phyloP scores from a whole-genome alignment of 768 basidiomycete genomes.

The Rhodotorula sphaerocarpa region DNA sequence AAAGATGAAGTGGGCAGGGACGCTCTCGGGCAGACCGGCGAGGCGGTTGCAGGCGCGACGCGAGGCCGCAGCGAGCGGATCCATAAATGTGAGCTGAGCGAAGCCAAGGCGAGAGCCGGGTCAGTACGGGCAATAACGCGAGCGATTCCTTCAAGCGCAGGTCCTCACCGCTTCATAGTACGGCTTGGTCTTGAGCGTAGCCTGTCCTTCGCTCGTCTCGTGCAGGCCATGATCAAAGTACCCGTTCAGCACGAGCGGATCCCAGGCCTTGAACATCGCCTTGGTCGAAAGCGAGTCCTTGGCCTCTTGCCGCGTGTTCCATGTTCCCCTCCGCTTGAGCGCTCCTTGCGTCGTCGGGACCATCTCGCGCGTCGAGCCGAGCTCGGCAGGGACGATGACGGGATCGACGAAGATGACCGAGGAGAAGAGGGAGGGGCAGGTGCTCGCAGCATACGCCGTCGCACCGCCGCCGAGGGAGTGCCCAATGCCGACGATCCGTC shows the following conservation, averaged over 20 bases:
- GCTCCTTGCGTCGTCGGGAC: conserved; percentile 46
- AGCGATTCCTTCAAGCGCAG: background rate
- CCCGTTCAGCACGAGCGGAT: conserved; percentile 20
- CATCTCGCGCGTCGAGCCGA: background rate
- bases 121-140: background rate
- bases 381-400: conserved; percentile 49
- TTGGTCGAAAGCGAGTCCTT: conserved; percentile 48
- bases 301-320: conserved; percentile 66
- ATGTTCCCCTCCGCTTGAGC: conserved; percentile 54
- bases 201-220: conserved; percentile 10
- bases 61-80: conserved; percentile 28
- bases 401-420: conserved; percentile 72
- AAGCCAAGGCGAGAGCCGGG: background rate
- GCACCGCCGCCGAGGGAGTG: conserved; percentile 80
- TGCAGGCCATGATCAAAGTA: conserved; percentile 33
- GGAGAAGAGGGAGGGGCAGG: conserved; percentile 58
- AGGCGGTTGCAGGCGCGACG: conserved; percentile 30
- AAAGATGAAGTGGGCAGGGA: conserved; percentile 34
- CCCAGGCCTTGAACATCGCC: conserved; percentile 56
- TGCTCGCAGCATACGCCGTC: conserved; percentile 50
- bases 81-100: conserved; percentile 33
- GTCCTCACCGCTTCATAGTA: conserved; percentile 35
- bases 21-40: conserved; percentile 12
- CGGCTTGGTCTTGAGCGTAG: conserved; percentile 31
- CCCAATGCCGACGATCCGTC: conserved; percentile 56